phyloP scores from a whole-genome alignment of 768 basidiomycete genomes.

The Pisolithus marmoratus region DNA sequence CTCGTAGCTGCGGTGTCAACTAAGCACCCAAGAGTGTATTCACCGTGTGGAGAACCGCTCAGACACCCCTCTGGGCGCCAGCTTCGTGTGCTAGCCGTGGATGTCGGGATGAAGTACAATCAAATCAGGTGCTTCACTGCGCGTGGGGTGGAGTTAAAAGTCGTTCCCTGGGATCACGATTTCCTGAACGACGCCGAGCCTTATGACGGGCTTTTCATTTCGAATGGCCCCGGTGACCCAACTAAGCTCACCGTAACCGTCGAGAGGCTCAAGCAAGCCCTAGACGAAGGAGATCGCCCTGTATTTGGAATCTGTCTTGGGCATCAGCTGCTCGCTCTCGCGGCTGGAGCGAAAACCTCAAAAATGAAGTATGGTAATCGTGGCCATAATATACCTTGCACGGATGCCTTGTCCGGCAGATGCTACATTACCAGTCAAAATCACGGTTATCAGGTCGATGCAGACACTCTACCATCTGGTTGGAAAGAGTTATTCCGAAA shows the following conservation, averaged over 20 bases:
- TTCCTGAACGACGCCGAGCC: slow-evolving; percentile 73
- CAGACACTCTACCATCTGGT: slow-evolving; percentile 63
- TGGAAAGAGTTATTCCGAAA: slow-evolving; percentile 97
- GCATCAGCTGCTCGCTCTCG: slow-evolving; percentile 93
- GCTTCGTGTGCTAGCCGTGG: slow-evolving; percentile 82
- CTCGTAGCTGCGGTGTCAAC: slow-evolving; percentile 89
- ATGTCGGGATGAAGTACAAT: slow-evolving; percentile 99
- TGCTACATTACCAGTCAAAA: slow-evolving; percentile 99
- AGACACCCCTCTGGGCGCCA: slow-evolving; percentile 75
- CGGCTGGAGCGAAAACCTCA: slow-evolving; percentile 87
- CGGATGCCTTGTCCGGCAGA: slow-evolving; percentile 84
- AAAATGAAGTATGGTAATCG: slow-evolving; percentile 99
- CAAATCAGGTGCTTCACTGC: slow-evolving; percentile 94
- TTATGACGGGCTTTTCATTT: slow-evolving; percentile 93
- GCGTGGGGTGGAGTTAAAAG: slow-evolving; percentile 93
- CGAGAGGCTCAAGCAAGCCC: slow-evolving; percentile 53
- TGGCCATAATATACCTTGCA: slow-evolving; percentile 98
- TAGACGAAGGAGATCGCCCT: slow-evolving; percentile 72
- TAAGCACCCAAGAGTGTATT: slow-evolving; percentile 58
- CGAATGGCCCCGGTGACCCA: slow-evolving; percentile 97
- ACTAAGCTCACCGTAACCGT: slow-evolving; percentile 76
- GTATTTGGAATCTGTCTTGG: slow-evolving; percentile 99
- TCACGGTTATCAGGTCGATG: slow-evolving; percentile 95
- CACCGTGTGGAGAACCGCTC: slow-evolving; percentile 48
- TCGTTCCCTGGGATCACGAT: slow-evolving; percentile 97